Conservation (phyloP, 495 filamentous ascomycete genomes). For the Penicillium parvum region DNA sequence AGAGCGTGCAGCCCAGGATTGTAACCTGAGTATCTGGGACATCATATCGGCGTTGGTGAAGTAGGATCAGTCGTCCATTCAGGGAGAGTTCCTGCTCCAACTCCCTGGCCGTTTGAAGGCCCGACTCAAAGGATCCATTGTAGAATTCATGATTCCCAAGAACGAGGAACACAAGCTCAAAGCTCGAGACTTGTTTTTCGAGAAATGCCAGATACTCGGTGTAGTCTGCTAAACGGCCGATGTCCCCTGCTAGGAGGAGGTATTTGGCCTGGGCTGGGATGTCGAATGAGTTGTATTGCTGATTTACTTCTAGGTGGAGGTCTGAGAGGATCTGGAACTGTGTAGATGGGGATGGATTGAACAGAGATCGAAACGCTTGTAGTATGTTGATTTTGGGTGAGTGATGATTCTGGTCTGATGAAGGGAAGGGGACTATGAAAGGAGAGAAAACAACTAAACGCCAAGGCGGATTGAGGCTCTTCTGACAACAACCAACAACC, state of each 20-base stretch:
- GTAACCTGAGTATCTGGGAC: slow-evolving; percentile 36
- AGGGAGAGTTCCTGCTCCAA: slow-evolving; percentile 44
- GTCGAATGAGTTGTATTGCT: slow-evolving; percentile 46
- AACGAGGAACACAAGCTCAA: slow-evolving; percentile 47
- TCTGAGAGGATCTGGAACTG: slow-evolving; percentile 55
- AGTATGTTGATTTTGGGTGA: too few relatives aligned
- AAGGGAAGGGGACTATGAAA: too few relatives aligned
- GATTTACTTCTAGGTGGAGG: slow-evolving; percentile 53
- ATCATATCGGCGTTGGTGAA: slow-evolving; percentile 43
- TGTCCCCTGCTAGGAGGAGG: slow-evolving; percentile 55
- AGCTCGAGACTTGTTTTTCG: slow-evolving; percentile 38
- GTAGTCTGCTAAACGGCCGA: slow-evolving; percentile 53
- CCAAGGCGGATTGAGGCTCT: too few relatives aligned
- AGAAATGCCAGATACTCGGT: slow-evolving; percentile 49
- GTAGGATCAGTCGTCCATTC: slow-evolving; percentile 39
- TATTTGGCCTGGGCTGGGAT: slow-evolving; percentile 44
- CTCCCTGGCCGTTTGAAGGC: slow-evolving; percentile 36
- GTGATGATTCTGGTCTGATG: too few relatives aligned
- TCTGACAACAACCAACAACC: too few relatives aligned
- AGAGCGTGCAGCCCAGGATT: slow-evolving; percentile 55
- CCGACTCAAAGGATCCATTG: slow-evolving; percentile 31
- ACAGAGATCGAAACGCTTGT: too few relatives aligned
- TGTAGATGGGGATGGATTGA: too few relatives aligned
- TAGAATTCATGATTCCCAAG: slow-evolving; percentile 61
- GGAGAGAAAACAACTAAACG: too few relatives aligned